phyloP scores from a whole-genome alignment of 805 yeast species.

The Scheffersomyces coipomensis region DNA sequence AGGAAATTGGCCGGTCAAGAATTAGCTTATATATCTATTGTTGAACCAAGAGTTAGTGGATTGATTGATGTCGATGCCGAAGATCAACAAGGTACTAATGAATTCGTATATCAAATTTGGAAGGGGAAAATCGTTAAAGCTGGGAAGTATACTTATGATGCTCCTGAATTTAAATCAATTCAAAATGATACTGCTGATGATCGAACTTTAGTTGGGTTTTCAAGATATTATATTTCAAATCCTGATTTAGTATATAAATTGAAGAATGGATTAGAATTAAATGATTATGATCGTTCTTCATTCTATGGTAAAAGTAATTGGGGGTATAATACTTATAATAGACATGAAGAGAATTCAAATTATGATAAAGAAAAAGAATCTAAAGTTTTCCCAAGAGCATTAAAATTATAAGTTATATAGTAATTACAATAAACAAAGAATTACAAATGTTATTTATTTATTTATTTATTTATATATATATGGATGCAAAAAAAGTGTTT shows the following conservation, averaged over 20 bases:
- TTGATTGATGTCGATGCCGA: constrained; percentile 24
- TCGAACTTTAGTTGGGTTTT: constrained; percentile 43
- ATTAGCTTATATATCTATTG: constrained; percentile 35
- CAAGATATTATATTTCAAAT: constrained; percentile 41
- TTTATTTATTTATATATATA: neutral
- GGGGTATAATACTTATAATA: constrained; percentile 22
- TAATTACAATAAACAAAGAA: neutral
- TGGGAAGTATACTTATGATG: constrained; percentile 19
- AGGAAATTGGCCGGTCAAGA: constrained; percentile 25
- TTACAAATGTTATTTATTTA: neutral
- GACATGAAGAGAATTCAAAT: constrained; percentile 13
- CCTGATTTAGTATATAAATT: constrained; percentile 43
- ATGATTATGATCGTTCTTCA: constrained; percentile 34
- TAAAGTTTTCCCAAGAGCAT: constrained; percentile 6
- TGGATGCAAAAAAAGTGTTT: neutral
- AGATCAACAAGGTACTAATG: constrained; percentile 15
- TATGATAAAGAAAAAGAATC: constrained; percentile 26
- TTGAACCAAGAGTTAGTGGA: constrained; percentile 36
- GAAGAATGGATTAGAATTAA: constrained; percentile 30
- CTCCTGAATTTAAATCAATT: constrained; percentile 13
- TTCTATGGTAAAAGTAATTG: constrained; percentile 32
- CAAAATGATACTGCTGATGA: constrained; percentile 9
- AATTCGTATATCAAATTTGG: constrained; percentile 27
- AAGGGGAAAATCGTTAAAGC: constrained; percentile 13
- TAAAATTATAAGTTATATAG: no score